Evolutionary conservation across 306 rosid genomes (phyloP), one percentile per base, ranked within the genome.

Genomic region (Rosa chinensis): DNA sequence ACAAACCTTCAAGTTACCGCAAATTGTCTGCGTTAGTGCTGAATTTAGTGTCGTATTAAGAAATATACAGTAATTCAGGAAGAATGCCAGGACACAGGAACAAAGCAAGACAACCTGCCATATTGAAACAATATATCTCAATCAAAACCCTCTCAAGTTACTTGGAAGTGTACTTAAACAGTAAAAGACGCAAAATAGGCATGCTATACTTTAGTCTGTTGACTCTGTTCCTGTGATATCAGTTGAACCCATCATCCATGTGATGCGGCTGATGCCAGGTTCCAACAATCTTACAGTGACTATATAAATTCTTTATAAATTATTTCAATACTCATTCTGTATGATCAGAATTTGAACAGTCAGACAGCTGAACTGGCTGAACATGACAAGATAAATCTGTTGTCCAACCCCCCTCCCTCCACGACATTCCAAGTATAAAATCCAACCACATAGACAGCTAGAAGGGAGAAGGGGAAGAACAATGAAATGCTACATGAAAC

Each of bases 1-100:
- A 87, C 89, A 67, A 81, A 94, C 99, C 97, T 94, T 94, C 84
- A 94, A 85, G 86, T 94, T 92, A 43, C 99, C 97, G 50, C 99
- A 92, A 82, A 94, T 92, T 39, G 99, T 94, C 82, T 94, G 97
- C 10, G 95, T 94, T 32, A 94, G 69, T 8, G 99, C 97, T 52
- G 97, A 94, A 89, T 94, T 94, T 28, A 94, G 90, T 72, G 99
- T 94, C 17, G 99, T 94, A 86, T 94, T 94, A 48, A 94, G 91
- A 66, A 94, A 94, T 83, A 94, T 90, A 78, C 95, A 69, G 85
- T 91, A 94, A 80, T 94, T 94, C 93, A 94, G 89, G 89, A 92
- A 94, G 94, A 92, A 94, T 21, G 99, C 99, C 78, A 94, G 79
- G 74, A 80, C 61, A 83, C 99, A 94, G 59, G 99, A 94, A 82